Percentiles rank a stretch among this genome's conserved stretches.
phyloP scores from a whole-genome alignment of 148 eudicot genomes.

The Bassia scoparia region DNA sequence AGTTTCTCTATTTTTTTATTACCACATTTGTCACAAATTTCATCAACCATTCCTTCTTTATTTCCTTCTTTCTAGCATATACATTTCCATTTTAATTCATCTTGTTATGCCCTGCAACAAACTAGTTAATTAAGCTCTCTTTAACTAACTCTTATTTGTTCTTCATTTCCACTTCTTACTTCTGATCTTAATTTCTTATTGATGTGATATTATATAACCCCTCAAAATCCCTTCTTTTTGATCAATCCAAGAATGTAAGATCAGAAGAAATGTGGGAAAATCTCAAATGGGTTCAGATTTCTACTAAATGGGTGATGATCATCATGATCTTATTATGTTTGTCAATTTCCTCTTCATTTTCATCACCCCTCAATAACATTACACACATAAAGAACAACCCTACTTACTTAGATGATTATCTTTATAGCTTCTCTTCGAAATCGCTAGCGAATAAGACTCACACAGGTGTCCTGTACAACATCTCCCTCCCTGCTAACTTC shows the following conservation, averaged over 20 bases:
- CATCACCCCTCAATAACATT: background rate
- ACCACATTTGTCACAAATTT: slow-evolving; percentile 21
- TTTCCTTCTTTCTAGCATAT: slow-evolving; percentile 27
- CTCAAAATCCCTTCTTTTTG: background rate
- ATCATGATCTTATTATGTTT: slow-evolving; percentile 29
- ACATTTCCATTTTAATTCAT: slow-evolving; percentile 25
- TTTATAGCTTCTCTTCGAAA: slow-evolving; percentile 33
- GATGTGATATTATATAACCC: background rate
- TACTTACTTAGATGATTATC: slow-evolving; percentile 38
- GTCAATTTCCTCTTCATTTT: slow-evolving; percentile 21
- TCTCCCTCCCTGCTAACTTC: slow-evolving; percentile 56
- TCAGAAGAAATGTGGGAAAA: slow-evolving; percentile 26
- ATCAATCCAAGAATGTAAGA: slow-evolving; percentile 7
- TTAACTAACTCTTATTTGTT: background rate
- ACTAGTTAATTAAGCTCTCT: slow-evolving; percentile 1
- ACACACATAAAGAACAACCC: background rate
- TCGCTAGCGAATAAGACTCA: slow-evolving; percentile 20
- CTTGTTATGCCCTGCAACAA: background rate
- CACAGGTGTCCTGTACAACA: slow-evolving; percentile 51
- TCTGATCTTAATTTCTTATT: background rate
- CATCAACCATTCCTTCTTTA: slow-evolving; percentile 12
- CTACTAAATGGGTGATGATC: slow-evolving; percentile 24
- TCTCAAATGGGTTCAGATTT: slow-evolving; percentile 54
- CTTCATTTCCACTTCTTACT: background rate
- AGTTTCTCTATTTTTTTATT: background rate